Base-by-base conservation (phyloP, 805 yeast species). In the Kodamaea hsintzibuensis region DNA sequence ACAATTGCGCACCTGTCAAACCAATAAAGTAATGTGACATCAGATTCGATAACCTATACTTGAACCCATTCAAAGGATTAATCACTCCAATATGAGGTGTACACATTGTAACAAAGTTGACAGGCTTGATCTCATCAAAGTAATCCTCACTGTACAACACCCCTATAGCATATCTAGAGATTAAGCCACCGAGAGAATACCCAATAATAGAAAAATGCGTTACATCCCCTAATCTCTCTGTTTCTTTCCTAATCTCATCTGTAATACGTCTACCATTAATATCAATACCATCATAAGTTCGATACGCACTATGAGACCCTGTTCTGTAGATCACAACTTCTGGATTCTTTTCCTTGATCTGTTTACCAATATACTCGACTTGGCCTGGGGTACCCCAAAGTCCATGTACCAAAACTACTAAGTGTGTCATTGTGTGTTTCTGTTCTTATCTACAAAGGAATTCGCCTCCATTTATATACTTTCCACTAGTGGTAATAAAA, bases 111-210 rank as follows among this genome's bases (percentile, higher is more conserved):
- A 68, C 86, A 79, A 70, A 91, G 57, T 73, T 69, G 4, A 84
- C 71, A 2, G 93, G 90, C 39, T 71, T 75, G 12, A 89, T 75
- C 3, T 65, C 61, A 17, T 79, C 76, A 66, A 85, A 88, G 55
- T 76, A 74, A 3, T 79, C 79, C 59, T 79, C 77, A 37, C 77
- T 76, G 58, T 82, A 74, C 58, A 84, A 73, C 46, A 87, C 76
- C 1, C 98, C 98, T 47, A 91, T 77, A 22, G 91, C 85, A 66
- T 89, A 91, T 49, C 98, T 75, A 0, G 91, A 78, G 33, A 93
- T 83, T 37, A 92, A 70, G 0, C 98, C 98, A 18, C 98, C 98
- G 55, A 93, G 72, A 0, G 97, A 89, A 67, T 92, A 93, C 0
- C 98, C 97, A 2, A 89, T 78, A 42, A 93, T 75, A 56, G 96